Percentiles rank a stretch among this genome's conserved stretches.
These are phyloP conservation scores for Parachaetomium inaequale DNA, from an alignment of 495 filamentous ascomycete genomes.

Conservation along the genomic window DNA sequence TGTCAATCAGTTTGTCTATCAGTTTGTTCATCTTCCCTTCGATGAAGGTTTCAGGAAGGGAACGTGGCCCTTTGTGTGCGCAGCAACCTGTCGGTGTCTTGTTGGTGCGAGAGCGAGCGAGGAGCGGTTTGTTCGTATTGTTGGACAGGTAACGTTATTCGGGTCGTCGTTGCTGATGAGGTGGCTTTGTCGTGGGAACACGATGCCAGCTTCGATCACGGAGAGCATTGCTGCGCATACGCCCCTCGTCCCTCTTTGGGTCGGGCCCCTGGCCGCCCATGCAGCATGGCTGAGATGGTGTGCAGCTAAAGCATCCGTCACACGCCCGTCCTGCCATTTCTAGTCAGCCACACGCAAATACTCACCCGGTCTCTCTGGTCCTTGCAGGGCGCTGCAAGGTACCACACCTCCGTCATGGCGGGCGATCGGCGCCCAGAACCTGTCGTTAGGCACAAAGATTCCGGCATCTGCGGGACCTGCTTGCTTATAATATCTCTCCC, in stretches of 20 bases:
- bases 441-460: slow-evolving; percentile 9
- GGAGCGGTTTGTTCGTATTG: slow-evolving; percentile 7
- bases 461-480: not conserved
- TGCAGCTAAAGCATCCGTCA: slow-evolving; percentile 7
- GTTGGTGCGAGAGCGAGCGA: not conserved
- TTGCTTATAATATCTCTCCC: slow-evolving; percentile 8
- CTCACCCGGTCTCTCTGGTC: not conserved
- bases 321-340: slow-evolving; percentile 1
- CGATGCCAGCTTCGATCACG: not conserved
- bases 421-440: slow-evolving; percentile 6
- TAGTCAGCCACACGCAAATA: slow-evolving; percentile 4
- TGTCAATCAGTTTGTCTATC: not conserved
- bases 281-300: slow-evolving; percentile 7
- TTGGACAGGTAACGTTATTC: not conserved
- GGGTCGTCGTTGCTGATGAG: slow-evolving; percentile 1
- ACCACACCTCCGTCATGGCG: slow-evolving; percentile 11
- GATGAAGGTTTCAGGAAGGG: not conserved
- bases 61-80: slow-evolving; percentile 7
- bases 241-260: not conserved
- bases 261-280: not conserved
- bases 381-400: slow-evolving; percentile 6
- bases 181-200: slow-evolving; percentile 8
- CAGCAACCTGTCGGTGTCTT: slow-evolving; percentile 2
- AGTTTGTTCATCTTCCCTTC: too few relatives aligned
- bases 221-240: not conserved